A percentile compares a stretch with the other conserved stretches of the same genome.
Conservation (phyloP, 257 asterid species). For the Thymus quinquecostatus region DNA sequence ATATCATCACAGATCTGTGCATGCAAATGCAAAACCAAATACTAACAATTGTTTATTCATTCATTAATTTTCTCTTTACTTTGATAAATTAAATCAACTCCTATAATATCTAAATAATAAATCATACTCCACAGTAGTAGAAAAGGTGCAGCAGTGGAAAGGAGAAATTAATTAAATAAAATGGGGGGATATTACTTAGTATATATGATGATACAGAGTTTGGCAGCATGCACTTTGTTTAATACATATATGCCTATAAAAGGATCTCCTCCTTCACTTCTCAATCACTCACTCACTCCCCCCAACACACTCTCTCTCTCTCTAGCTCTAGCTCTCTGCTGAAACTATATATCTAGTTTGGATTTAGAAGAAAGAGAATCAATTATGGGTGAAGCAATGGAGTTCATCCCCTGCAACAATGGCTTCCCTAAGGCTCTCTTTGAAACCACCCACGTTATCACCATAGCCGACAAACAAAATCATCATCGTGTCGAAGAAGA, state of each 20-base stretch:
- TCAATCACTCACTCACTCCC: conserved; percentile 9
- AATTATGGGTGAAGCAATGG: conserved; percentile 72
- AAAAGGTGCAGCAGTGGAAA: not conserved
- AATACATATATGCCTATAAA: conserved; percentile 33
- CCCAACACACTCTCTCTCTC: not conserved
- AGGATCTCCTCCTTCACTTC: conserved; percentile 26
- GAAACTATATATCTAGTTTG: too few species aligned
- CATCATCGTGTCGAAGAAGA: conserved; percentile 18
- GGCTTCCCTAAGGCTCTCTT: conserved; percentile 55
- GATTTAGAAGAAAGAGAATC: not conserved
- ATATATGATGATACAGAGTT: not conserved
- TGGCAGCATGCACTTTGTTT: not conserved
- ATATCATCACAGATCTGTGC: too few species aligned
- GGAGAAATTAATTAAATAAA: not conserved
- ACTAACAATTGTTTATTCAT: too few species aligned
- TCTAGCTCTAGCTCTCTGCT: not conserved
- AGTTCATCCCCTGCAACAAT: conserved; percentile 55
- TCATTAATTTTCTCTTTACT: too few species aligned
- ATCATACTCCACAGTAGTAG: not conserved
- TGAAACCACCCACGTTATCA: conserved; percentile 37
- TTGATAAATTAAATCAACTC: too few species aligned
- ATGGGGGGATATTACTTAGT: not conserved
- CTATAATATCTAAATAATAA: not conserved
- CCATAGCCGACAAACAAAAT: conserved; percentile 37
- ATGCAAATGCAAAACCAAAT: too few species aligned